phyloP scores from a whole-genome alignment of 805 yeast genomes.

The Priceomyces castillae region DNA sequence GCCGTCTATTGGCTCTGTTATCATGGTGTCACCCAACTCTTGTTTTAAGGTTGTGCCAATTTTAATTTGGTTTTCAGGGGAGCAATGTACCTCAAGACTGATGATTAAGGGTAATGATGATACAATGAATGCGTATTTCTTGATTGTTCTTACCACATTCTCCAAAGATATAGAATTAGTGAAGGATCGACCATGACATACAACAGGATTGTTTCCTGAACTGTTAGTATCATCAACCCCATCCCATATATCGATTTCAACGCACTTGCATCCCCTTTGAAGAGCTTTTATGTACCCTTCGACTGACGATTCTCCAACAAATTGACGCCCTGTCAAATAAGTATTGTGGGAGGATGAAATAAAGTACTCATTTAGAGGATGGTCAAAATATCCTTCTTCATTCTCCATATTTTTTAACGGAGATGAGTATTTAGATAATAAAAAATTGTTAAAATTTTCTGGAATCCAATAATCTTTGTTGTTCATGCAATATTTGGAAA shows the following conservation, averaged over 20 bases:
- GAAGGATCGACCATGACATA: slow-evolving; percentile 84
- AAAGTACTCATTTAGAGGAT: slow-evolving; percentile 80
- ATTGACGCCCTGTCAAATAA: slow-evolving; percentile 81
- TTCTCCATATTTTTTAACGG: slow-evolving; percentile 14
- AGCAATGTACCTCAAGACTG: slow-evolving; percentile 84
- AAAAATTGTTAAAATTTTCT: slow-evolving; percentile 34
- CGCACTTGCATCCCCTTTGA: slow-evolving; percentile 89
- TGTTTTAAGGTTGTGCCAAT: slow-evolving; percentile 53
- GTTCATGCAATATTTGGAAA: slow-evolving; percentile 22
- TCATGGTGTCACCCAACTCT: slow-evolving; percentile 57
- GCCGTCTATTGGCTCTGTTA: slow-evolving; percentile 37
- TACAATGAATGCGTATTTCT: slow-evolving; percentile 84
- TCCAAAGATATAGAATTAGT: slow-evolving; percentile 69
- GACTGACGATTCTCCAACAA: slow-evolving; percentile 81
- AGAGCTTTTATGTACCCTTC: slow-evolving; percentile 86
- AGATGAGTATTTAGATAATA: slow-evolving; percentile 27
- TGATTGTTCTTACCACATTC: slow-evolving; percentile 68
- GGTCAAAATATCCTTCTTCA: slow-evolving; percentile 21
- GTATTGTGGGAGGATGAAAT: slow-evolving; percentile 96
- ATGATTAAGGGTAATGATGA: slow-evolving; percentile 83
- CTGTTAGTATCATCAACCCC: slow-evolving; percentile 32
- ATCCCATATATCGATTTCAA: slow-evolving; percentile 97
- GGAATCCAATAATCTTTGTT: slow-evolving; percentile 21
- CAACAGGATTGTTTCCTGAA: slow-evolving; percentile 62
- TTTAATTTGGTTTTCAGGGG: slow-evolving; percentile 58